Percentiles rank a stretch among this genome's conserved stretches.
Conservation (phyloP, 192 early-diverging fungal genomes). For the Thoreauomyces humboldtii region DNA sequence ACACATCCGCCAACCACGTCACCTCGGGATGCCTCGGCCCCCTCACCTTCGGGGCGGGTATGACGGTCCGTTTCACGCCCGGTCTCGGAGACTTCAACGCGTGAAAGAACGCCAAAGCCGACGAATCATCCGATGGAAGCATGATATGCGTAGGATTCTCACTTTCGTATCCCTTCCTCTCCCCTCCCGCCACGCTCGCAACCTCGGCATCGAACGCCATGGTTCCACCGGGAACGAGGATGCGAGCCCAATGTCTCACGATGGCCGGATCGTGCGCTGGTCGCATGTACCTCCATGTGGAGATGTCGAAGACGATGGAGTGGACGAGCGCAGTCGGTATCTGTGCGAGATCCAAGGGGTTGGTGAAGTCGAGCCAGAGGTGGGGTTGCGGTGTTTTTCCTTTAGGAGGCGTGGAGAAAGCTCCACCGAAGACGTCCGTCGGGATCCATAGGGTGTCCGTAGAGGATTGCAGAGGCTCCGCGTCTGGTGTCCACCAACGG, state of each 20-base stretch:
- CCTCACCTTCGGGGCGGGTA: neutral
- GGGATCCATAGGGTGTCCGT: slow-evolving; percentile 8
- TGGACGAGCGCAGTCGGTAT: slow-evolving; percentile 12
- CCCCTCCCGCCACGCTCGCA: neutral
- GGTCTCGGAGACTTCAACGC: neutral
- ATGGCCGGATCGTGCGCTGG: slow-evolving; percentile 1
- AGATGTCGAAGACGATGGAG: slow-evolving; percentile 32
- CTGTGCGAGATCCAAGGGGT: slow-evolving; percentile 11
- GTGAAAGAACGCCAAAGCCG: neutral
- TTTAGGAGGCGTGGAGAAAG: slow-evolving; percentile 17
- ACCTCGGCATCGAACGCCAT: slow-evolving; percentile 2
- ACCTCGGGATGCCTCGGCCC: neutral
- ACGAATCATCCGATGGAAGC: no score
- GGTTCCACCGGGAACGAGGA: neutral
- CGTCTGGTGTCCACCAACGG: slow-evolving; percentile 8
- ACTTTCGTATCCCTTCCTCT: neutral
- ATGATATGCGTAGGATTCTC: slow-evolving; percentile 12
- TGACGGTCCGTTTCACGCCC: neutral
- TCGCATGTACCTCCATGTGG: slow-evolving; percentile 43
- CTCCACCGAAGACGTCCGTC: slow-evolving; percentile 36
- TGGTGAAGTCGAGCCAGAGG: slow-evolving; percentile 35
- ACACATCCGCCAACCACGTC: neutral
- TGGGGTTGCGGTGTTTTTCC: neutral
- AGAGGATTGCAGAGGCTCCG: neutral
- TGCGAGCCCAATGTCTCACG: neutral